Percentiles rank a stretch among this genome's conserved stretches.
Conservation (phyloP, 2,329 filamentous ascomycete genomes). For the Chaetomiaceae sp. region DNA sequence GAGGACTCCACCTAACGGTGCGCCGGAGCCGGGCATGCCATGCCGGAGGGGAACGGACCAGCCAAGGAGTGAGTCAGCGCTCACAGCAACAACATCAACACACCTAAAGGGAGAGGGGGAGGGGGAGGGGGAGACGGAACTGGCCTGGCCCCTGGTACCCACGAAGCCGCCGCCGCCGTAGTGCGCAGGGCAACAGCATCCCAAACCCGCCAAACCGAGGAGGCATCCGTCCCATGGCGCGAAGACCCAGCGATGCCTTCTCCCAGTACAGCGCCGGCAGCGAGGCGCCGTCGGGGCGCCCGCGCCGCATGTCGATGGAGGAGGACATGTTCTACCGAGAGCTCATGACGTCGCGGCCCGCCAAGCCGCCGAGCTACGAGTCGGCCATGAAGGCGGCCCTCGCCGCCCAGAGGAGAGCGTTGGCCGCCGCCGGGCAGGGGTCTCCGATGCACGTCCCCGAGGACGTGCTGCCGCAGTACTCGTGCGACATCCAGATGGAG, state of each 20-base stretch:
- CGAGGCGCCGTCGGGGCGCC: constrained; percentile 38
- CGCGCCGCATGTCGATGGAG: constrained; percentile 46
- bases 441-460: constrained; percentile 35
- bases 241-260: constrained; percentile 28
- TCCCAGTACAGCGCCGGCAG: constrained; percentile 33
- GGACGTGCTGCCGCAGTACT: constrained; percentile 53
- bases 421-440: constrained; percentile 13
- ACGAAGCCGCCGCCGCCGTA: constrained; percentile 15
- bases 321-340: constrained; percentile 51
- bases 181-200: constrained; percentile 10
- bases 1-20: background rate
- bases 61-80: constrained; percentile 14
- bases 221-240: constrained; percentile 30
- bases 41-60: constrained; percentile 14
- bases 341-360: constrained; percentile 47
- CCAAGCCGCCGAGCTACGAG: constrained; percentile 46
- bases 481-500: constrained; percentile 52
- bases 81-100: constrained; percentile 6
- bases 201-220: constrained; percentile 10
- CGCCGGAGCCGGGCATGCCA: constrained; percentile 15
- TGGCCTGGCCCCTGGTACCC: constrained; percentile 7
- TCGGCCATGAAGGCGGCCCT: constrained; percentile 29
- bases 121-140: constrained; percentile 18
- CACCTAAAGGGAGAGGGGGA: constrained; percentile 13
- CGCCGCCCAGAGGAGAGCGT: constrained; percentile 26